These are phyloP conservation scores for Cerrena zonata DNA, from an alignment of 1,284 basidiomycete genomes.

Conservation along the genomic window DNA sequence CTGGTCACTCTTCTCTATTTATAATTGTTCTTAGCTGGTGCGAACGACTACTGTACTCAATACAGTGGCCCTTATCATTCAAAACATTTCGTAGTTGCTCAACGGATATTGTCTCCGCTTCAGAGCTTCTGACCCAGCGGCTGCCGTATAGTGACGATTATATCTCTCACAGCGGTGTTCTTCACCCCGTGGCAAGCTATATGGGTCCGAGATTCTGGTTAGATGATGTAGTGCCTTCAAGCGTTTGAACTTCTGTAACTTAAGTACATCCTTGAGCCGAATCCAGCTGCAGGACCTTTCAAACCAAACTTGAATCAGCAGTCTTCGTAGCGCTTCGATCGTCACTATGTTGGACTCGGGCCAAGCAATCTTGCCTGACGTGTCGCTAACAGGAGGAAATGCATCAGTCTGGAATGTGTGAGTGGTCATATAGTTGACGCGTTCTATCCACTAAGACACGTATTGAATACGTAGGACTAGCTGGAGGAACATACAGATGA, in stretches of 20 bases:
- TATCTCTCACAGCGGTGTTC: no score
- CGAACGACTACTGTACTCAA: no score
- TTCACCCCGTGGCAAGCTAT: no score
- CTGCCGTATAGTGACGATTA: no score
- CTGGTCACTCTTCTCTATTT: no score
- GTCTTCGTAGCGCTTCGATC: background rate
- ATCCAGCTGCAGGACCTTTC: background rate
- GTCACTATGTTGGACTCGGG: background rate
- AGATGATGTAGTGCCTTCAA: background rate
- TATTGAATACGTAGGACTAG: background rate
- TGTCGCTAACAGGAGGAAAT: background rate
- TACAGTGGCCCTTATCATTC: no score
- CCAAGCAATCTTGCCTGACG: background rate
- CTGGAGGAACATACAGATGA: background rate
- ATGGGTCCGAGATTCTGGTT: no score
- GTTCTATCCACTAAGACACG: background rate
- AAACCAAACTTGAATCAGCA: background rate
- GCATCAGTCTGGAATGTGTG: background rate
- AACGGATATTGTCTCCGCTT: no score
- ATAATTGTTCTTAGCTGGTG: no score
- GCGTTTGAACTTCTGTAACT: background rate
- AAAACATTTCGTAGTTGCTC: no score
- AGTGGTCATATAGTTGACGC: background rate
- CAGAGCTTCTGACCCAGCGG: no score
- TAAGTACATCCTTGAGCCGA: background rate